Conservation (phyloP, 2,329 filamentous ascomycete genomes). For the Aspergillus proliferans region DNA sequence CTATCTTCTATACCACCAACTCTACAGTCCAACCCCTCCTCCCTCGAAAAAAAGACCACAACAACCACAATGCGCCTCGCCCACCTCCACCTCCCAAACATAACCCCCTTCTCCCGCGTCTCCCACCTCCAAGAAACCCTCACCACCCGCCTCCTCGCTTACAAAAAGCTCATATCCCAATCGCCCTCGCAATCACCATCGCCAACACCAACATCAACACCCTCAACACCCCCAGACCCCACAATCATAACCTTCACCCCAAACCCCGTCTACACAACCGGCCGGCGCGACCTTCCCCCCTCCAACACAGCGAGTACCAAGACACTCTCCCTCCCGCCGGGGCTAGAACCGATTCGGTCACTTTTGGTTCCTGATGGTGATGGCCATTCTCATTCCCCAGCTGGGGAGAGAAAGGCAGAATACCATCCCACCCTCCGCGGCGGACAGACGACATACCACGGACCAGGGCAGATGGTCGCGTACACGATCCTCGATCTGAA, state of each 20-base stretch:
- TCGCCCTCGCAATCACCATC: conserved; percentile 17
- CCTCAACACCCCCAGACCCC: conserved; percentile 51
- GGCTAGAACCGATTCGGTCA: conserved; percentile 32
- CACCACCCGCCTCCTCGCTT: conserved; percentile 52
- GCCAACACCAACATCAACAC: conserved; percentile 10
- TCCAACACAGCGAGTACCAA: conserved; percentile 26
- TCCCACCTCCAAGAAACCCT: conserved; percentile 52
- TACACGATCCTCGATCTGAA: conserved; percentile 85
- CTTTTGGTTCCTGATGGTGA: conserved; percentile 13
- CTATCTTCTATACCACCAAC: background rate
- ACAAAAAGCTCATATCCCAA: conserved; percentile 48
- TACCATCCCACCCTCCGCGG: conserved; percentile 71
- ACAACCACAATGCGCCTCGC: conserved; percentile 44
- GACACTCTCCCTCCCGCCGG: conserved; percentile 33
- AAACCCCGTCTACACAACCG: conserved; percentile 79
- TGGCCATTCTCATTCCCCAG: conserved; percentile 10
- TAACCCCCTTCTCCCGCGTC: conserved; percentile 51
- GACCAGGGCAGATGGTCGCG: conserved; percentile 85
- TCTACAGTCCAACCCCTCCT: background rate
- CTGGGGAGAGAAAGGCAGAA: conserved; percentile 45
- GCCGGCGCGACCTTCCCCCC: conserved; percentile 63
- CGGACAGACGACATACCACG: conserved; percentile 90
- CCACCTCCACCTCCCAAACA: conserved; percentile 54
- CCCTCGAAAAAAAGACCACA: background rate
- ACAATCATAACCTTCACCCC: conserved; percentile 78